Base-by-base conservation (phyloP, 2,329 filamentous ascomycete genomes). In the Bipolaris oryzae region DNA sequence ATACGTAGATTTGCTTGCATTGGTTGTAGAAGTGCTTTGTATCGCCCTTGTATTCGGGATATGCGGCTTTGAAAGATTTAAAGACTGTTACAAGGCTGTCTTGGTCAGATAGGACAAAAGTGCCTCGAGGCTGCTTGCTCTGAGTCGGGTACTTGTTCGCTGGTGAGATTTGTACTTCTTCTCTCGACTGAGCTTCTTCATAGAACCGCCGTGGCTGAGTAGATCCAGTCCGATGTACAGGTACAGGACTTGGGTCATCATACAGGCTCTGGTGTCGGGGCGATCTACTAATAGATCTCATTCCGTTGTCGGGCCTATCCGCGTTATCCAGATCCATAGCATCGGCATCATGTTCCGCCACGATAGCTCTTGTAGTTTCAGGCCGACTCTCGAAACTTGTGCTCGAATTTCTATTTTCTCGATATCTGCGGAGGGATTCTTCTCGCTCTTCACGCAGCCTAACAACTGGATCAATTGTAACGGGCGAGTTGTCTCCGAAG, bases 1-100 rank as follows among this genome's bases (percentile, higher is more conserved):
- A 61, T 20, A 61, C 45, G 18, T 67, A 52, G 16, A 77, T 72
- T 34, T 69, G 57, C 13, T 50, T 58, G 50, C 74, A 77, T 38
- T 66, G 63, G 2, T 58, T 64, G n/a, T 58, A 20, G 55, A 78
- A 78, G 38, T 77, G 74, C 11, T 67, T 68, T 5, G 28, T 33
- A 35, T 68, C 60, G 0, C 72, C 76, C 6, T 52, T 67, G 38
- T 77, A 78, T n/a, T 72, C 69, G 10, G 74, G 73, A 50, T 78
- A 78, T 5, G 69, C 63, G 1, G 48, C 39, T 49, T 68, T 71
- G 63, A 77, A 77, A 7, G 35, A 55, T 1, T 69, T 53, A 38
- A 70, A 73, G 4, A 73, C 34, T 3, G 61, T 64, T 11, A 6
- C 18, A 1, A 25, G 9, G 13, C 7, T 37, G 10, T 25, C 11